Conservation (phyloP, 192 early-diverging fungal genomes). For the Linnemannia elongata region DNA sequence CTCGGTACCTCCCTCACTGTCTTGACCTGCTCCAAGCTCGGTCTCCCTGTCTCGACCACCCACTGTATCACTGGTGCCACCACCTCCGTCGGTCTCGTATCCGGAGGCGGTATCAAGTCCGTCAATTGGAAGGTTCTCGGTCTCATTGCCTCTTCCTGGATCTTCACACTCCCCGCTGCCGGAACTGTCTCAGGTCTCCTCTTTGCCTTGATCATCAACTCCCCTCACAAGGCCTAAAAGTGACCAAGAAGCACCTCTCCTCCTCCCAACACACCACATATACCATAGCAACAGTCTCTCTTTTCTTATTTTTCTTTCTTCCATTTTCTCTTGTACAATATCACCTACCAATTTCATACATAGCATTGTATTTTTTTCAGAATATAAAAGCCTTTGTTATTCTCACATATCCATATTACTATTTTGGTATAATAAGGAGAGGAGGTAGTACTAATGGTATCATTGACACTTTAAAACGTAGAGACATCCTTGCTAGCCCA, state of each 20-base stretch:
- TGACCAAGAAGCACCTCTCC: no score
- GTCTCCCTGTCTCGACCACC: conserved; percentile 87
- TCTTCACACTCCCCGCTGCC: conserved; percentile 52
- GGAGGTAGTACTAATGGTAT: neutral
- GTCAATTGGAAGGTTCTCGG: conserved; percentile 85
- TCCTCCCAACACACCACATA: neutral
- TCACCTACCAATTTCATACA: neutral
- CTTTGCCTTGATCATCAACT: conserved; percentile 48
- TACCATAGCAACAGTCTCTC: neutral
- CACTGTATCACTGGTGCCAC: conserved; percentile 90
- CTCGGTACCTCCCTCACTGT: conserved; percentile 86
- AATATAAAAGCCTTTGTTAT: neutral
- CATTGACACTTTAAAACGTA: neutral
- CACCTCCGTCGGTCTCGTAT: conserved; percentile 74
- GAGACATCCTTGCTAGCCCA: neutral
- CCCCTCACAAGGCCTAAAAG: conserved; percentile 38
- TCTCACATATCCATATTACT: neutral
- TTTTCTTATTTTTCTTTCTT: neutral
- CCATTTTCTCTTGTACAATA: conserved; percentile 7
- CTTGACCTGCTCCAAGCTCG: conserved; percentile 85
- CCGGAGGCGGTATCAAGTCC: conserved; percentile 61
- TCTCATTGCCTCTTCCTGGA: conserved; percentile 79
- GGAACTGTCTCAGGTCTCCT: conserved; percentile 27
- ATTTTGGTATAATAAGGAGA: neutral
- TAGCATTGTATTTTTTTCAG: neutral